These are phyloP conservation scores for Daldinia caldariorum DNA, from an alignment of 495 filamentous ascomycete species.

Conservation along the genomic window DNA sequence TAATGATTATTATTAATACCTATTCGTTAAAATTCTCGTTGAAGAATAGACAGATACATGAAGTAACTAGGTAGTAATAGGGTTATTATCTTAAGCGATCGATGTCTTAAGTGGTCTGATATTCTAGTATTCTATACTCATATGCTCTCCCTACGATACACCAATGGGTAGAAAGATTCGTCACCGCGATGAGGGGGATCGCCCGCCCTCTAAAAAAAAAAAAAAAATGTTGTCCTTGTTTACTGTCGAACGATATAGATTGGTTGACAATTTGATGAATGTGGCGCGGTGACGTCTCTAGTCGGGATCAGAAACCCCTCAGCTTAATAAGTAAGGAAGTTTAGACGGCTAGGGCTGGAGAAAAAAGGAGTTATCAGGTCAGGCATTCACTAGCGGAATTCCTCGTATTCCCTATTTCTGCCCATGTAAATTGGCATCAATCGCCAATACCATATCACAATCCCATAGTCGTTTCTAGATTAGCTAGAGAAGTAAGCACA, in stretches of 20 bases:
- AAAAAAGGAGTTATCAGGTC: slow-evolving; percentile 12
- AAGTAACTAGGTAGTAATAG: not conserved
- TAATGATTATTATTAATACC: slow-evolving; percentile 26
- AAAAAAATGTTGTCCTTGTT: not conserved
- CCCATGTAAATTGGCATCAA: slow-evolving; percentile 8
- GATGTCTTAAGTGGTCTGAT: not conserved
- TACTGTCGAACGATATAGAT: slow-evolving; percentile 22
- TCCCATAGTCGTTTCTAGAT: slow-evolving; percentile 14
- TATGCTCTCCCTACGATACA: slow-evolving; percentile 2
- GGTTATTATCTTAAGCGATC: not conserved
- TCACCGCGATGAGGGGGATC: slow-evolving; percentile 23
- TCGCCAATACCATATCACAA: slow-evolving; percentile 6
- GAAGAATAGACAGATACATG: not conserved
- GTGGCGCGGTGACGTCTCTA: slow-evolving; percentile 17
- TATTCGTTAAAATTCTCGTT: slow-evolving; percentile 9
- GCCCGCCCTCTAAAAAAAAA: slow-evolving; percentile 1
- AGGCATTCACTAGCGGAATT: not conserved
- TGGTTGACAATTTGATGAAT: slow-evolving; percentile 26
- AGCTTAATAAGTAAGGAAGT: not conserved
- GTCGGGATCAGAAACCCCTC: slow-evolving; percentile 13
- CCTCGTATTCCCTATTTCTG: slow-evolving; percentile 6
- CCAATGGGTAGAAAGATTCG: slow-evolving; percentile 6
- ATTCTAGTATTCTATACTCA: not conserved
- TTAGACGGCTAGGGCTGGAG: slow-evolving; percentile 10
- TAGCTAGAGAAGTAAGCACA: slow-evolving; percentile 32